These are phyloP conservation scores for Pyrenula aspistea DNA, from an alignment of 495 filamentous ascomycete species.

Conservation along the genomic window DNA sequence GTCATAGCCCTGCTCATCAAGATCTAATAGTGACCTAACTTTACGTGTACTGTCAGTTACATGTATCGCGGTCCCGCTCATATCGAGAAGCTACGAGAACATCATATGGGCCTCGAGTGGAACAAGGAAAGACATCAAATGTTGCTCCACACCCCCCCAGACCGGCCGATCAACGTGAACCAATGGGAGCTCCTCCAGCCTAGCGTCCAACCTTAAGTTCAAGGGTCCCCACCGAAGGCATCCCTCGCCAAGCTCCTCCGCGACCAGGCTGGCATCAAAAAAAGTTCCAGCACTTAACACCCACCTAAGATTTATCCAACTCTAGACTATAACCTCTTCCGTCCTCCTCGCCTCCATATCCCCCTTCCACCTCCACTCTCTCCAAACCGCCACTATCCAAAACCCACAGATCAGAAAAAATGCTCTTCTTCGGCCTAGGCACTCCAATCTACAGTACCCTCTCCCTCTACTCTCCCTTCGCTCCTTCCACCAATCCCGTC, in stretches of 20 bases:
- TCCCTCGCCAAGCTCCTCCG: neutral
- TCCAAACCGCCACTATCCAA: neutral
- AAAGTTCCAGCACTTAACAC: neutral
- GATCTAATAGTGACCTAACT: no score
- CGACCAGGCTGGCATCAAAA: neutral
- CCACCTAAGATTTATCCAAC: neutral
- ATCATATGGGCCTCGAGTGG: no score
- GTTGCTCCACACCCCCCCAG: no score
- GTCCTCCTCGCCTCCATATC: neutral
- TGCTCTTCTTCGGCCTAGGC: constrained; percentile 60
- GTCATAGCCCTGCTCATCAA: no score
- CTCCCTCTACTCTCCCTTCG: neutral
- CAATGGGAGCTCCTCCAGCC: no score
- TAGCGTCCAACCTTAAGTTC: no score
- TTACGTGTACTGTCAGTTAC: no score
- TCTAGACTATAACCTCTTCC: neutral
- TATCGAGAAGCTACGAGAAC: no score
- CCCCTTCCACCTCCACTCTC: neutral
- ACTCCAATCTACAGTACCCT: constrained; percentile 58
- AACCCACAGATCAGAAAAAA: constrained; percentile 20
- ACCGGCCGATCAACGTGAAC: no score
- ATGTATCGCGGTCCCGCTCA: no score
- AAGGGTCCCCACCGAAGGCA: no score
- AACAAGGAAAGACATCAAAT: no score
- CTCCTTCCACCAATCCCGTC: neutral